Base-by-base conservation (phyloP, 225 moss, liverwort and hornwort species). In the Bryoerythrophyllum caledonicum region DNA sequence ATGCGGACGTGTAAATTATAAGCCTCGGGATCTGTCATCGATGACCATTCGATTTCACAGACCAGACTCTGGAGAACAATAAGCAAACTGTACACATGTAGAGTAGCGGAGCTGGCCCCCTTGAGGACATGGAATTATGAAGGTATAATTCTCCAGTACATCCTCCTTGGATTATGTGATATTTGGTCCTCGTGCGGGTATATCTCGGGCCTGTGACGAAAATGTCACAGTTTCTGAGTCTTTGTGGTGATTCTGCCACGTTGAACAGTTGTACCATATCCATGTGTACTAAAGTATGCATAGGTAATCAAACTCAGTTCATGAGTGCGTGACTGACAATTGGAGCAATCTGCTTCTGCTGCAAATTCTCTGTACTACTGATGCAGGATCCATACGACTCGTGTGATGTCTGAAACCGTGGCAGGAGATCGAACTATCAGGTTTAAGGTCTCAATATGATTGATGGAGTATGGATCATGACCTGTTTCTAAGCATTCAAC, bases 41-140 rank as follows among this genome's bases (percentile, higher is more conserved):
- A 71, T 48, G 48, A 48, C 58, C 65, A 34, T 54, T 62, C 19
- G 74, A 74, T 34, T 43, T 40, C 40, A 16, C 48, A 73, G 61
- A 68, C 65, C 72, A 68, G 68, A 63, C 68, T 68, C 17, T 48
- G 48, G 48, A 67, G 71, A 71, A 62, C 52, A 65, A 60, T 24
- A 63, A 67, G 77, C 53, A 77, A 60, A n/a, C 54, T 73, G 68
- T 77, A 68, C 12, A 77, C 62, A 72, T 62, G 28, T 71, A 77
- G 73, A 62, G 63, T 62, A 73, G 77, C 30, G 59, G 27, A 67
- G 19, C 44, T 57, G 9, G 13, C 57, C 32, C 73, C 63, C 56
- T 72, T 32, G 28, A 62, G 62, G 70, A 63, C 41, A 70, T 23
- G 52, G 54, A 70, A 63, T 70, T 70, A 70, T 55, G 1, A 38